Conservation (phyloP, 2,329 filamentous ascomycete genomes). For the Metarhizium anisopliae region DNA sequence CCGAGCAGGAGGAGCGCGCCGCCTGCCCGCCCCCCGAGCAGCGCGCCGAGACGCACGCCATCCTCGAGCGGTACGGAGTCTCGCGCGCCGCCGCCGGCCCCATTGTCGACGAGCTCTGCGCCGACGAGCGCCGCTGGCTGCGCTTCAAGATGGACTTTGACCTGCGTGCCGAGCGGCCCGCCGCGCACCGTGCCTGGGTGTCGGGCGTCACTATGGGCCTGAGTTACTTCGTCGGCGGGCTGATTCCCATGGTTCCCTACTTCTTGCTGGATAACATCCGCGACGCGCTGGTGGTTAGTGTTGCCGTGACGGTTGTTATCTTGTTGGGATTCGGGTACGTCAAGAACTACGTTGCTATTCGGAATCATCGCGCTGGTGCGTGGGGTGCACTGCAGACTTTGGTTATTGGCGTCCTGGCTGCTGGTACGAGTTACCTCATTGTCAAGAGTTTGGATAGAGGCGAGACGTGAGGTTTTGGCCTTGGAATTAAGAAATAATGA, state of each 20-base stretch:
- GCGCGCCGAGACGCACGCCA: constrained; percentile 37
- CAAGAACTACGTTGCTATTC: constrained; percentile 48
- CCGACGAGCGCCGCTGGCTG: constrained; percentile 39
- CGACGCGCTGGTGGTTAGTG: constrained; percentile 48
- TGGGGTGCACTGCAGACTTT: constrained; percentile 57
- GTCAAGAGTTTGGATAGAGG: constrained; percentile 44
- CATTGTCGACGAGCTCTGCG: constrained; percentile 40
- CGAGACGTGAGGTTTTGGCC: neutral
- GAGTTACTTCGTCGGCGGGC: constrained; percentile 61
- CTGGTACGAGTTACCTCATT: constrained; percentile 55
- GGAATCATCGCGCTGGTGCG: constrained; percentile 42
- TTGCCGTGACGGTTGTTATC: constrained; percentile 50
- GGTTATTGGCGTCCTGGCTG: constrained; percentile 54
- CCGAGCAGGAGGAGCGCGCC: constrained; percentile 38
- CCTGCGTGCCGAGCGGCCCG: constrained; percentile 36
- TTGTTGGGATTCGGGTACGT: constrained; percentile 57
- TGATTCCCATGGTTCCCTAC: constrained; percentile 64
- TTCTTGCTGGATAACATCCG: constrained; percentile 43
- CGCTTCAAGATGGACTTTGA: constrained; percentile 54
- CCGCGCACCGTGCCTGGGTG: constrained; percentile 35
- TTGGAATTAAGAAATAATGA: too few relatives aligned
- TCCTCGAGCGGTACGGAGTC: constrained; percentile 43
- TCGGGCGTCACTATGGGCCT: constrained; percentile 58
- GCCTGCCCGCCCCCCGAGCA: constrained; percentile 33
- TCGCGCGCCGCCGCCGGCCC: constrained; percentile 30